phyloP scores from a whole-genome alignment of 352 stramenopile genomes.

The Phytophthora citrophthora region DNA sequence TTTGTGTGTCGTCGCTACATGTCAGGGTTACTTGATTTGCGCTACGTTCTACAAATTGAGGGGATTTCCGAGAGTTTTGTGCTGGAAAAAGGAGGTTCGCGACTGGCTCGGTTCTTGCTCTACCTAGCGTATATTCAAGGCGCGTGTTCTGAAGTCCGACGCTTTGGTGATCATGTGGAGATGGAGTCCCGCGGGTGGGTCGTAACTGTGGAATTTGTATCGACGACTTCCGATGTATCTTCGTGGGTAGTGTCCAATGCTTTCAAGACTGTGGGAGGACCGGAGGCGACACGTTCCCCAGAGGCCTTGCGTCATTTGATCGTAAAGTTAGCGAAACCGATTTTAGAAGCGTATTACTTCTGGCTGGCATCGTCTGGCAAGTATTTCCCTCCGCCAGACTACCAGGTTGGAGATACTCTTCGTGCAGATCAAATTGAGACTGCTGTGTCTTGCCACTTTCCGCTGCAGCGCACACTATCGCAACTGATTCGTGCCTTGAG shows the following conservation, averaged over 20 bases:
- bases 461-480: slow-evolving; percentile 76
- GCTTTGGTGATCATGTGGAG: slow-evolving; percentile 77
- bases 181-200: slow-evolving; percentile 83
- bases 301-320: slow-evolving; percentile 48
- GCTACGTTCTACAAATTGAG: slow-evolving; percentile 97
- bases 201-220: slow-evolving; percentile 87
- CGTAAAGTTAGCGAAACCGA: slow-evolving; percentile 59
- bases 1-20: slow-evolving; percentile 96
- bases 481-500: slow-evolving; percentile 77
- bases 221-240: slow-evolving; percentile 80
- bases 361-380: slow-evolving; percentile 78
- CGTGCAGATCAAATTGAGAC: slow-evolving; percentile 63
- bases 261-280: slow-evolving; percentile 55
- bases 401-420: slow-evolving; percentile 63
- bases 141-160: slow-evolving; percentile 64
- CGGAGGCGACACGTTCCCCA: slow-evolving; percentile 23
- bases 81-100: slow-evolving; percentile 59
- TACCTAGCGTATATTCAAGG: slow-evolving; percentile 83
- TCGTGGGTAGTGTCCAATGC: slow-evolving; percentile 83
- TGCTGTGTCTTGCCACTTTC: slow-evolving; percentile 80
- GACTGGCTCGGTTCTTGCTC: slow-evolving; percentile 68
- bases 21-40: slow-evolving; percentile 96
- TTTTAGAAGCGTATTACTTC: slow-evolving; percentile 82
- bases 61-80: slow-evolving; percentile 94
- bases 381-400: slow-evolving; percentile 78